Evolutionary conservation across 768 basidiomycete species (phyloP), one percentile per base, ranked within the genome.

Genomic region (Suillus bovinus): DNA sequence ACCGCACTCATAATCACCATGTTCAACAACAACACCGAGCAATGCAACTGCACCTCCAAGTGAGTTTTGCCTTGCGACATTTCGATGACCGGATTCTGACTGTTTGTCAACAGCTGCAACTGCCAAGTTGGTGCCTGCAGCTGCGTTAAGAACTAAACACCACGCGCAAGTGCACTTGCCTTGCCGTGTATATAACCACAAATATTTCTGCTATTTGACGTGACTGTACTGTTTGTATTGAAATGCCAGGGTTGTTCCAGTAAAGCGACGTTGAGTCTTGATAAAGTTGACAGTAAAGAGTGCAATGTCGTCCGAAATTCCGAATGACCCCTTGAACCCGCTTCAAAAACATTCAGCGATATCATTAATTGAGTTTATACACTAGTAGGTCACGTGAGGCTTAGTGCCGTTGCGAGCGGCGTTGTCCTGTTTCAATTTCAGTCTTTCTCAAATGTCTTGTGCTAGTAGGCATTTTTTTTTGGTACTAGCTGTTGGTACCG

Each of bases 61-160:
- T 63, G 24, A 63, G 61, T 50, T 20, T 31, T 27, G 6, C 36
- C 47, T 46, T 13, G 44, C n/a, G 44, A 13, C 11, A 11, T 22
- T 46, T 22, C 5, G 13, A 46, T 1, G n/a, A 8, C 20, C 6
- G 10, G 52, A n/a, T 33, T n/a, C 50, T 52, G 50, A 52, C 29
- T n/a, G 11, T 52, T 10, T 17, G 5, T n/a, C 31, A 33, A 47
- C n/a, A 62, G 61, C 33, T 62, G 61, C 61, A 44, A n/a, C 47
- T 62, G 61, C 36, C 27, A 22, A 14, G 53, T 8, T 41, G 61
- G 61, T n/a, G 50, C 22, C 56, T 62, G 61, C 56, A 38, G 17
- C 57, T 62, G 61, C 57, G n/a, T n/a, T n/a, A 29, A 47, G 46
- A 47, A 29, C 29, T 52, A 52, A 52, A 11, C 4, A n/a, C 2